phyloP scores from a whole-genome alignment of 2,329 filamentous ascomycete species.

The Scedosporium apiospermum region DNA sequence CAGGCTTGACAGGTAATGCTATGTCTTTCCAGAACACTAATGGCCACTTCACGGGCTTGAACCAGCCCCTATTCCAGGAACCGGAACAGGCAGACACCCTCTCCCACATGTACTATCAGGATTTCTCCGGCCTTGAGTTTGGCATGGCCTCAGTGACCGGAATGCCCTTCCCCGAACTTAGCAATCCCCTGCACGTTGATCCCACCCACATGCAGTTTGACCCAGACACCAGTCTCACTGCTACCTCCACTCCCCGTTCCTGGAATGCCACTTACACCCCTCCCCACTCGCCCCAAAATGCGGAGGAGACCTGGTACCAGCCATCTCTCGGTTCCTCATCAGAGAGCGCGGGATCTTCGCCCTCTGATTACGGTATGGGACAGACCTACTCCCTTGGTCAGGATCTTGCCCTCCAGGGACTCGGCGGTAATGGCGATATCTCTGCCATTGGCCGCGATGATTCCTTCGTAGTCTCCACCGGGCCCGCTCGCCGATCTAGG shows the following conservation, averaged over 20 bases:
- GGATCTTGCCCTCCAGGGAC: conserved; percentile 8
- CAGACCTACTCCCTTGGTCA: conserved; percentile 4
- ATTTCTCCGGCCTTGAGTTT: conserved; percentile 33
- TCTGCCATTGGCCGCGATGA: conserved; percentile 5
- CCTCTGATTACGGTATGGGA: conserved; percentile 1
- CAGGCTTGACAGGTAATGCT: conserved; percentile 44
- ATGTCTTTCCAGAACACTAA: conserved; percentile 29
- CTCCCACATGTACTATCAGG: conserved; percentile 41
- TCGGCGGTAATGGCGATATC: conserved; percentile 7
- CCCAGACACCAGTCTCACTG: conserved; percentile 38
- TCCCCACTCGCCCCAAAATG: conserved; percentile 5
- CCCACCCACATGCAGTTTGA: conserved; percentile 46
- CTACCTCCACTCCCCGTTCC: conserved; percentile 40
- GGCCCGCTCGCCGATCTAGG: conserved; percentile 35
- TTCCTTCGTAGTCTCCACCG: conserved; percentile 21
- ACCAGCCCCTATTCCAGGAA: conserved; percentile 42
- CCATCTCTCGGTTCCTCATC: conserved; percentile 3
- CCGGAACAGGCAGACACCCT: conserved; percentile 33
- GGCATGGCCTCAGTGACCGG: conserved; percentile 26
- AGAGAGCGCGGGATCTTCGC: conserved; percentile 3
- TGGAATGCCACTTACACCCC: conserved; percentile 19
- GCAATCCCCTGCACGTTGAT: conserved; percentile 39
- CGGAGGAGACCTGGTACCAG: conserved; percentile 2
- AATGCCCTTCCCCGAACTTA: conserved; percentile 32
- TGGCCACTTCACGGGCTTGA: conserved; percentile 34